Evolutionary conservation across 345 rosid species (phyloP).

Genomic region (Eucalyptus polybractea): DNA sequence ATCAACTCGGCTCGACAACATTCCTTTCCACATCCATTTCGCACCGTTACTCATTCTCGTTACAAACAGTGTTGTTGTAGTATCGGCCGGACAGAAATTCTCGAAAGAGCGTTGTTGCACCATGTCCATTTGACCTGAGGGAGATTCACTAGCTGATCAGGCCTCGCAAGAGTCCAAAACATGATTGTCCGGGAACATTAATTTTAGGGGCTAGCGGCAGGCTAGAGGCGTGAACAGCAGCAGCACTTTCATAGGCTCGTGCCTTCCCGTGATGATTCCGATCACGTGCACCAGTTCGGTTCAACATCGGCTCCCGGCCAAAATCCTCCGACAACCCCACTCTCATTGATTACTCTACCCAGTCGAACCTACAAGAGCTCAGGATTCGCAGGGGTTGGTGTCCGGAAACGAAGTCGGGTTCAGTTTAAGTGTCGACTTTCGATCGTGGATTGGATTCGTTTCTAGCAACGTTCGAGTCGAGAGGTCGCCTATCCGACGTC

Average conservation of each 20-base stretch:
- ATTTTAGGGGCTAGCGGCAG: neutral
- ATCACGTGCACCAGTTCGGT: neutral
- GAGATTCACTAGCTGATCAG: neutral
- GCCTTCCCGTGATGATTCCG: neutral
- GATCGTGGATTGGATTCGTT: neutral
- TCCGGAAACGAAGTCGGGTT: neutral
- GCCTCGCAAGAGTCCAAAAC: neutral
- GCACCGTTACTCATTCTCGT: neutral
- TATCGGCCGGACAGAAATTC: neutral
- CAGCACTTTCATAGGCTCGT: neutral
- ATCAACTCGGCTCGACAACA: neutral
- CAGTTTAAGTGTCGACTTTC: neutral
- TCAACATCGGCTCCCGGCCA: neutral
- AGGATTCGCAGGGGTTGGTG: neutral
- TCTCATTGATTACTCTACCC: neutral
- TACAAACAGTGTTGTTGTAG: neutral
- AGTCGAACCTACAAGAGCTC: neutral
- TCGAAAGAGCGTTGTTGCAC: neutral
- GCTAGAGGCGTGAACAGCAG: neutral
- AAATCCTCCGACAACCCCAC: neutral
- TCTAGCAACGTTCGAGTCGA: neutral
- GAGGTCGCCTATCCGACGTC: neutral
- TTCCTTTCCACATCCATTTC: neutral
- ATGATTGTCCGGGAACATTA: neutral
- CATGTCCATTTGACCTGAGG: neutral